Evolutionary conservation across 2,329 filamentous ascomycete species (phyloP).

Genomic region (Chaetothyriales sp.): DNA sequence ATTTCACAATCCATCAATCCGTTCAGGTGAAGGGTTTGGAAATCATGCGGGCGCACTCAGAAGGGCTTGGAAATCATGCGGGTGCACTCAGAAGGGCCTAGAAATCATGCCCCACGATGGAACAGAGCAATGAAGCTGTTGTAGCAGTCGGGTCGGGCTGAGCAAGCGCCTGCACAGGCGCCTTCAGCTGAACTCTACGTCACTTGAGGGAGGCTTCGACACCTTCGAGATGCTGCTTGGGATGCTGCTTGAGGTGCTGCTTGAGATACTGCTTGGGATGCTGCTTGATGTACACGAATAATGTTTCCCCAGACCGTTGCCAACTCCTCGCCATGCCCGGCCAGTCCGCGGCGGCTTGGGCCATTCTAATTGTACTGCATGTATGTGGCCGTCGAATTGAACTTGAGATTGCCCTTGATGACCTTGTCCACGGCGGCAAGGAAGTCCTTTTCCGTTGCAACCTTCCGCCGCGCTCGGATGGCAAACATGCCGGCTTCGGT

Average conservation of each 20-base stretch:
- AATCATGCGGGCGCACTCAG: background rate
- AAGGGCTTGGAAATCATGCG: too few relatives aligned
- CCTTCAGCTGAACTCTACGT: background rate
- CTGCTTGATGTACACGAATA: too few relatives aligned
- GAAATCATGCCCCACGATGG: background rate
- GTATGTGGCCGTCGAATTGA: slow-evolving; percentile 96
- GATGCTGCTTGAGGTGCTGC: too few relatives aligned
- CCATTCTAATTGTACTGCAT: slow-evolving; percentile 87
- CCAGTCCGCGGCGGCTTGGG: background rate
- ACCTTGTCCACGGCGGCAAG: slow-evolving; percentile 77
- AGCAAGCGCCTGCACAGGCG: background rate
- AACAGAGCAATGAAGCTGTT: slow-evolving; percentile 1
- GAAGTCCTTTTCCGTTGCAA: slow-evolving; percentile 98
- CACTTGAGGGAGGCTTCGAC: background rate
- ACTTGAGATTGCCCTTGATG: slow-evolving; percentile 87
- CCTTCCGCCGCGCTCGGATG: slow-evolving; percentile 86
- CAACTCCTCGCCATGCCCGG: background rate
- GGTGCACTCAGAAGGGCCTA: background rate
- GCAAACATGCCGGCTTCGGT: slow-evolving; percentile 99
- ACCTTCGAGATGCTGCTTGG: background rate
- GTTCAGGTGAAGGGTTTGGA: too few relatives aligned
- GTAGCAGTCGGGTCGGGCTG: slow-evolving; percentile 1
- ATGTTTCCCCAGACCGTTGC: background rate
- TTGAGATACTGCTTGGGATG: too few relatives aligned
- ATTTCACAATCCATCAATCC: too few relatives aligned